Base-by-base conservation (phyloP, 2,329 filamentous ascomycete genomes). In the Trichoderma simmonsii region DNA sequence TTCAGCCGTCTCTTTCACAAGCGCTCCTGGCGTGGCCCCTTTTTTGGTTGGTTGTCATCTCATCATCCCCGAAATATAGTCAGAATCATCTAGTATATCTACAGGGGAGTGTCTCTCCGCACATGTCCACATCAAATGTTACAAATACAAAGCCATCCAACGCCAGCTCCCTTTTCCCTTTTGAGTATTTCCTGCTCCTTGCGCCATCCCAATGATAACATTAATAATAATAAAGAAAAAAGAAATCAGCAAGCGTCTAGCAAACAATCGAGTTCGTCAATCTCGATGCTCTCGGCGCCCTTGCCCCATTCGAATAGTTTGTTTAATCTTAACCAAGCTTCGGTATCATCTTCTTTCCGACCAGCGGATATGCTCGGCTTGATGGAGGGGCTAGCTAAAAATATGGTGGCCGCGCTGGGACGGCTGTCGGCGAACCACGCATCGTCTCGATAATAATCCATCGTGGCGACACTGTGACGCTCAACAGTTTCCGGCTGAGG, bases 261-360 rank as follows among this genome's bases (percentile, higher is more conserved):
- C 80, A 98, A 88, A 77, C 92, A 90, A 79, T 98, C 95, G 28
- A 98, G 90, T 85, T 99, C 96, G 61, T 97, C 94, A 63, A 98
- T 89, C 80, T 97, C 94, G 76, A 98, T 91, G 75, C 90, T 92
- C 84, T 98, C 96, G 1, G 95, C 94, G 79, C 91, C 94, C 79
- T 87, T 87, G 54, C 92, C 91, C 83, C 89, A 88, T 76, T 89
- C 81, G 63, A 82, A 78, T n/a, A 83, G 72, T 71, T 80, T 81
- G 74, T 77, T 81, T 28, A 85, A 75, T 73, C 82, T 84, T 71
- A 85, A 75, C 75, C 84, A 84, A 75, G 75, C 79, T 61, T 83
- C 81, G 26, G 78, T 75, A 28, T 83, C 81, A 18, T 83, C 82
- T 18, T 82, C 81, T 75, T 82, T 83, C 65, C 80, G 78, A 63